Evolutionary conservation across 306 rosid genomes (phyloP).

Genomic region (Begonia peltatifolia): DNA sequence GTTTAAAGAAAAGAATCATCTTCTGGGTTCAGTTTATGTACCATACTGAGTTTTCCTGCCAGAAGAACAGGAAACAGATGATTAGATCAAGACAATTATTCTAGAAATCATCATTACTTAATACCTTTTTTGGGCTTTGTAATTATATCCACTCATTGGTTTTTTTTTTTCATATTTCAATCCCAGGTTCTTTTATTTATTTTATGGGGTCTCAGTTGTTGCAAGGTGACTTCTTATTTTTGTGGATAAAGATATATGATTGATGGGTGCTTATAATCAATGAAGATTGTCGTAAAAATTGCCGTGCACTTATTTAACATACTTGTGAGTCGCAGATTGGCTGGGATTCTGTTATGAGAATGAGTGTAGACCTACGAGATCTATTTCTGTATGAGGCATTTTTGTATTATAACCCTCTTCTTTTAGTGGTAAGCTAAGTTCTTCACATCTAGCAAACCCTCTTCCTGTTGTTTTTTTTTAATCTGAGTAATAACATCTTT

Average conservation of each 20-base stretch:
- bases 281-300: too few relatives aligned
- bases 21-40: neutral
- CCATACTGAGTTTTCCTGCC: neutral
- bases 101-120: slow-evolving; percentile 1
- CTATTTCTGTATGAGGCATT: slow-evolving; percentile 90
- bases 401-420: slow-evolving; percentile 95
- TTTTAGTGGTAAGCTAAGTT: slow-evolving; percentile 63
- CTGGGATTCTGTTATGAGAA: slow-evolving; percentile 98
- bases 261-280: too few relatives aligned
- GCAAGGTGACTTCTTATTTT: slow-evolving; percentile 54
- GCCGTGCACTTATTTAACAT: too few relatives aligned
- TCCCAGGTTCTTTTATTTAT: slow-evolving; percentile 74
- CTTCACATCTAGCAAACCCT: neutral
- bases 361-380: slow-evolving; percentile 87
- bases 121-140: slow-evolving; percentile 2
- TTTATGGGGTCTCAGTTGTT: slow-evolving; percentile 74
- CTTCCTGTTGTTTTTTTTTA: slow-evolving; percentile 4
- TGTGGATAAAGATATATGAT: neutral
- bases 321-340: slow-evolving; percentile 46
- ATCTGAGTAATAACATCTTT: slow-evolving; percentile 8
- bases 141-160: neutral
- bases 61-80: too few relatives aligned
- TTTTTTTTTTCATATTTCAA: slow-evolving; percentile 18
- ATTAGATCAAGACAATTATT: too few relatives aligned
- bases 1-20: neutral